A percentile compares a stretch with the other conserved stretches of the same genome.
phyloP scores from a whole-genome alignment of 805 yeast species.

The Ogataea allantospora region DNA sequence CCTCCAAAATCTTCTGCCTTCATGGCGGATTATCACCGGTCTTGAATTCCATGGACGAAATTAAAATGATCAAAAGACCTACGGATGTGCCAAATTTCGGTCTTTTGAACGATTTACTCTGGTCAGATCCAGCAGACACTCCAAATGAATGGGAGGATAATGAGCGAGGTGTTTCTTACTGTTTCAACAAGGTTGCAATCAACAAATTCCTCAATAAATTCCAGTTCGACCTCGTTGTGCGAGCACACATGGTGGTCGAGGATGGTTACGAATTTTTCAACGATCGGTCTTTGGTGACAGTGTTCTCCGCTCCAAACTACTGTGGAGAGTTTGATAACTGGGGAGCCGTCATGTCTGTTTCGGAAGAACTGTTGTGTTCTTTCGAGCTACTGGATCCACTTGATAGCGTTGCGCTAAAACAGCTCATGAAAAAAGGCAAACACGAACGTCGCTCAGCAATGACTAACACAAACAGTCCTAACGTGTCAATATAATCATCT shows the following conservation, averaged over 20 bases:
- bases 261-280: slow-evolving; percentile 79
- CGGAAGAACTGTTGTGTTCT: slow-evolving; percentile 87
- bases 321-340: slow-evolving; percentile 88
- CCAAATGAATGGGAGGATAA: slow-evolving; percentile 85
- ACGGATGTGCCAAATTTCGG: slow-evolving; percentile 88
- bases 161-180: slow-evolving; percentile 80
- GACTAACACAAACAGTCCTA: slow-evolving; percentile 25
- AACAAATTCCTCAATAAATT: slow-evolving; percentile 72
- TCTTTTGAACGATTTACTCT: slow-evolving; percentile 67
- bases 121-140: slow-evolving; percentile 87
- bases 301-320: slow-evolving; percentile 73
- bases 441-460: slow-evolving; percentile 71
- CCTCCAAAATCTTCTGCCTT: slow-evolving; percentile 89
- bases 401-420: slow-evolving; percentile 89
- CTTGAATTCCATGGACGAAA: slow-evolving; percentile 69
- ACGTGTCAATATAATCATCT: slow-evolving; percentile 7
- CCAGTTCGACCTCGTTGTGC: slow-evolving; percentile 75
- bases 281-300: slow-evolving; percentile 68
- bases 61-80: slow-evolving; percentile 71
- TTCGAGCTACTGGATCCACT: slow-evolving; percentile 92
- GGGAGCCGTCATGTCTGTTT: slow-evolving; percentile 98
- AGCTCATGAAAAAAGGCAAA: slow-evolving; percentile 91
- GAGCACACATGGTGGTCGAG: slow-evolving; percentile 88
- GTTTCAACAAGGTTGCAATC: slow-evolving; percentile 76
- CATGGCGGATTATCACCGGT: slow-evolving; percentile 85